Percentiles rank a stretch among this genome's conserved stretches.
Conservation (phyloP, 768 basidiomycete species). For the Rhizopogon vulgaris region DNA sequence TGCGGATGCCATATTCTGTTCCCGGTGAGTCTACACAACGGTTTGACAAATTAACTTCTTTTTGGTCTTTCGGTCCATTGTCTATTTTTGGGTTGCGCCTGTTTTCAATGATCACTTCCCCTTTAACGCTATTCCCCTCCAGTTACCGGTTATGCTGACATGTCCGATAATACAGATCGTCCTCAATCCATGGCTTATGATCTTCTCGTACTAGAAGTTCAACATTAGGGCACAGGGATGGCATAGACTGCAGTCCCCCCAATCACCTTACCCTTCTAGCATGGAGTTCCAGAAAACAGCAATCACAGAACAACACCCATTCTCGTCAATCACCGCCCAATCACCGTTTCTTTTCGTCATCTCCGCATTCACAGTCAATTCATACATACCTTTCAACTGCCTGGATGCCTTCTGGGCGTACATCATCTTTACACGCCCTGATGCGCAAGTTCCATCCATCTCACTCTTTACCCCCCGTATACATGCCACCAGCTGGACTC, state of each 20-base stretch:
- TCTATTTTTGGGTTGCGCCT: not conserved
- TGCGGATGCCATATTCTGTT: constrained; percentile 65
- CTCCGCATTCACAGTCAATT: not conserved
- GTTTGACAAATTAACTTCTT: not conserved
- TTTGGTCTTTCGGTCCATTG: not conserved
- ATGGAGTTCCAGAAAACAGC: too few relatives aligned
- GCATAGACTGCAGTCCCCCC: too few relatives aligned
- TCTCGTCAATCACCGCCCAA: not conserved
- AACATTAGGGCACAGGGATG: too few relatives aligned
- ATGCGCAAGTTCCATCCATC: too few relatives aligned
- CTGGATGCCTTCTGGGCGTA: too few relatives aligned
- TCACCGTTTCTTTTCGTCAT: not conserved
- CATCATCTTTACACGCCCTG: too few relatives aligned
- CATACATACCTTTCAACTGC: too few relatives aligned
- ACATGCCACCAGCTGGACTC: too few relatives aligned
- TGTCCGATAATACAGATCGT: constrained; percentile 46
- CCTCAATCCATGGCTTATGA: constrained; percentile 86
- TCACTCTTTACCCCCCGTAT: too few relatives aligned
- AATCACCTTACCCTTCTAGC: too few relatives aligned
- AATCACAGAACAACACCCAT: not conserved
- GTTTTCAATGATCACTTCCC: constrained; percentile 11
- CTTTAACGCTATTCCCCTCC: constrained; percentile 1
- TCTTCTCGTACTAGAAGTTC: constrained; percentile 50
- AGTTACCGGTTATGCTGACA: constrained; percentile 9
- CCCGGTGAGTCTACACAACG: constrained; percentile 45